Percentiles rank a stretch among this genome's conserved stretches.
phyloP scores from a whole-genome alignment of 176 grass and related monocot species.

The Triticum monococcum region DNA sequence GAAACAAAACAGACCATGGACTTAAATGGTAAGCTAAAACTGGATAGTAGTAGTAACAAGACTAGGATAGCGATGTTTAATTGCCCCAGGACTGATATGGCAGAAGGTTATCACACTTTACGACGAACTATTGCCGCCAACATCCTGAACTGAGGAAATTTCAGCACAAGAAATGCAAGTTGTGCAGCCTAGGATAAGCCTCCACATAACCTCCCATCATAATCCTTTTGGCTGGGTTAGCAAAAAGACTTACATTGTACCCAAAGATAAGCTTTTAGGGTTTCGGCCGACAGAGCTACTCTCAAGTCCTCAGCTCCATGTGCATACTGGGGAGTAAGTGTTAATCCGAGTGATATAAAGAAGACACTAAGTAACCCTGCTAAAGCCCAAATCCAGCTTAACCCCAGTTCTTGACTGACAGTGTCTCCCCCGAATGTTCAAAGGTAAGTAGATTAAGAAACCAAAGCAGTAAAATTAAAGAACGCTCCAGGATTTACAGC shows the following conservation, averaged over 20 bases:
- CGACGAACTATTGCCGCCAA: not conserved
- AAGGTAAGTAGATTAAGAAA: not conserved
- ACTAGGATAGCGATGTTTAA: not conserved
- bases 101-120: not conserved
- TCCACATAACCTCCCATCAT: not conserved
- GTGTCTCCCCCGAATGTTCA: not conserved
- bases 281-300: not conserved
- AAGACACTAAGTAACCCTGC: not conserved
- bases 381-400: not conserved
- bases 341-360: not conserved
- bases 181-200: not conserved
- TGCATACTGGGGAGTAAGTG: not conserved
- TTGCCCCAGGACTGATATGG: not conserved
- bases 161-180: not conserved
- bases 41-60: not conserved
- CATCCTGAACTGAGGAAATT: not conserved
- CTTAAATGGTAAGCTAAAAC: constrained; percentile 1
- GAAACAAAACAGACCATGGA: constrained; percentile 24
- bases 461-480: not conserved
- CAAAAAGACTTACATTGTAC: not conserved
- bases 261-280: not conserved
- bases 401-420: not conserved
- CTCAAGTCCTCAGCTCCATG: not conserved
- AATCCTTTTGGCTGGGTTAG: not conserved
- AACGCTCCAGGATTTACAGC: not conserved